Evolutionary conservation across 2,329 filamentous ascomycete species (phyloP), one percentile per base, ranked within the genome.

Genomic region (Macrophomina phaseolina): DNA sequence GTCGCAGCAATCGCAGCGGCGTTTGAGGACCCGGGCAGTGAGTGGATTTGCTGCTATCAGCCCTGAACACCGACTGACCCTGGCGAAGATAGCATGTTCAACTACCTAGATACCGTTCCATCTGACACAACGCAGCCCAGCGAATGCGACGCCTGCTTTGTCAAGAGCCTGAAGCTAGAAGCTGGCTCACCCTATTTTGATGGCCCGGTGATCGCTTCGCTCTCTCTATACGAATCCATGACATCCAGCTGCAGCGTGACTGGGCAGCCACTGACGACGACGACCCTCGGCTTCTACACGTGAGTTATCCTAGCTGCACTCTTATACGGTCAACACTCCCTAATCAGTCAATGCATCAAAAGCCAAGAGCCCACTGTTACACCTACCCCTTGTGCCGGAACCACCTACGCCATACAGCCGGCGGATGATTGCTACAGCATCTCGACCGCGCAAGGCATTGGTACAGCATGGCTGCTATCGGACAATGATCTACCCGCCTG

Each of bases 201-300:
- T 16, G 49, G 49, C 1, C 49, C 49, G 6, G 49, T 34, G 5
- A 36, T 66, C 2, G 52, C 36, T 5, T 51, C 16, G 12, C 12
- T 60, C 16, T 66, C 45, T 34, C 14, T 23, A 1, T 52, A 52
- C 5, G 49, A 52, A 6, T 66, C 64, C 8, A 28, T 61, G 32
- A 66, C 64, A 11, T 60, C 64, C 18, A 66, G 64, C 42, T 66
- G 64, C 28, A n/a, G 30, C 0, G 36, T 34, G 2, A 49, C 51
- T 14, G 49, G 28, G 28, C 49, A 52, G 28, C 49, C 49, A n/a
- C 49, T 52, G 4, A 34, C 49, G 4, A 52, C 49, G 14, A 52
- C 49, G 3, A 52, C 49, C 12, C 28, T 52, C 16, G 34, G 11
- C 18, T 65, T 45, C 28, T 56, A 49, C 63, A 45, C 38, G n/a